phyloP scores from a whole-genome alignment of 2,329 filamentous ascomycete genomes.

The Pestalotiopsis sp. region DNA sequence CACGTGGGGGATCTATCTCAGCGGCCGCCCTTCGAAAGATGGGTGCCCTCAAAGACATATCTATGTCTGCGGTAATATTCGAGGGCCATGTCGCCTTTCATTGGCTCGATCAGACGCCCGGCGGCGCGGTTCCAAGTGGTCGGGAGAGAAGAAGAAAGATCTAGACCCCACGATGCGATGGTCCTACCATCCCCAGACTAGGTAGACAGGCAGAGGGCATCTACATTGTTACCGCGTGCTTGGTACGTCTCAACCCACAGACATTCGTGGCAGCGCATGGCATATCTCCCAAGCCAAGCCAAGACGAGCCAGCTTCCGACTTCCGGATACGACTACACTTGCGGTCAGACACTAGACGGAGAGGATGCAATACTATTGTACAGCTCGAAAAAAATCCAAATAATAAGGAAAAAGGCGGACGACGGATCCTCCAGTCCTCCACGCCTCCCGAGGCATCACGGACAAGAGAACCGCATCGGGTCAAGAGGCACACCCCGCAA shows the following conservation, averaged over 20 bases:
- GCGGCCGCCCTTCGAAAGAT: neutral
- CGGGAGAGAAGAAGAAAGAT: neutral
- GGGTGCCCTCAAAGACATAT: neutral
- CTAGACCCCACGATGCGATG: neutral
- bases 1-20: neutral
- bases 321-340: neutral
- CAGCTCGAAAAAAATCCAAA: neutral
- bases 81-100: too few species aligned
- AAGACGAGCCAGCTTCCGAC: neutral
- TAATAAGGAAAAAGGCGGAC: neutral
- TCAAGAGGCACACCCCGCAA: constrained; percentile 10
- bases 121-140: neutral
- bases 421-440: neutral
- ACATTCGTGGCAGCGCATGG: neutral
- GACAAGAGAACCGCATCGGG: neutral
- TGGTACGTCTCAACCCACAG: too few species aligned
- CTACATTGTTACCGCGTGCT: too few species aligned
- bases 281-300: neutral
- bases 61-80: neutral
- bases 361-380: too few species aligned
- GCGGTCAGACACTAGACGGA: too few species aligned
- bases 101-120: neutral
- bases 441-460: constrained; percentile 13
- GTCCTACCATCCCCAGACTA: too few species aligned
- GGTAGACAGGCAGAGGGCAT: too few species aligned